phyloP scores from a whole-genome alignment of 768 basidiomycete genomes.

The Exidia glandulosa region DNA sequence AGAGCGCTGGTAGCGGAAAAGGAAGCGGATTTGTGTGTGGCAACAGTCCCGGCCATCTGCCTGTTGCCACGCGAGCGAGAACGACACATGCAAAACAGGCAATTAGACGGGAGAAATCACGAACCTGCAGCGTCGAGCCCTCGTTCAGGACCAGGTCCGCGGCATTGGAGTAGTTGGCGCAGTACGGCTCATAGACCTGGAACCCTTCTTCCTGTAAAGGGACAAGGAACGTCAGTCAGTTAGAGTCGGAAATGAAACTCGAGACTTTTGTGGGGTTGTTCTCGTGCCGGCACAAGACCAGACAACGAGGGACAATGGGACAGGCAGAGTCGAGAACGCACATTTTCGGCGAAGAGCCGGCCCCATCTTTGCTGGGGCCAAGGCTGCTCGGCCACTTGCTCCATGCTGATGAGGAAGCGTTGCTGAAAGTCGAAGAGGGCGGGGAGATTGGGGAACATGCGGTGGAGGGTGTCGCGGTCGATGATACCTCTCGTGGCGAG shows the following conservation, averaged over 20 bases:
- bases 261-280: neutral
- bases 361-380: constrained; percentile 88
- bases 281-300: constrained; percentile 14
- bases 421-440: constrained; percentile 95
- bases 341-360: constrained; percentile 68
- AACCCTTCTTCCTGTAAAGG: constrained; percentile 83
- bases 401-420: constrained; percentile 81
- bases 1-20: too few relatives aligned
- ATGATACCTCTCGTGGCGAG: constrained; percentile 75
- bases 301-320: constrained; percentile 33
- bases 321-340: constrained; percentile 45
- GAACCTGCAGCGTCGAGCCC: constrained; percentile 75
- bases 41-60: too few relatives aligned
- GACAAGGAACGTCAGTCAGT: constrained; percentile 3
- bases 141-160: constrained; percentile 76
- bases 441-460: constrained; percentile 90
- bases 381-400: constrained; percentile 70
- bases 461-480: constrained; percentile 90
- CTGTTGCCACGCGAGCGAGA: neutral
- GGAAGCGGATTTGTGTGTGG: too few relatives aligned
- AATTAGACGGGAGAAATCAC: constrained; percentile 20
- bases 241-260: neutral
- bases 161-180: constrained; percentile 86
- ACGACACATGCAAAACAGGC: neutral
- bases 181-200: constrained; percentile 92